These are phyloP conservation scores for Ogataea salicorniae DNA, from an alignment of 805 yeast species.

Conservation along the genomic window DNA sequence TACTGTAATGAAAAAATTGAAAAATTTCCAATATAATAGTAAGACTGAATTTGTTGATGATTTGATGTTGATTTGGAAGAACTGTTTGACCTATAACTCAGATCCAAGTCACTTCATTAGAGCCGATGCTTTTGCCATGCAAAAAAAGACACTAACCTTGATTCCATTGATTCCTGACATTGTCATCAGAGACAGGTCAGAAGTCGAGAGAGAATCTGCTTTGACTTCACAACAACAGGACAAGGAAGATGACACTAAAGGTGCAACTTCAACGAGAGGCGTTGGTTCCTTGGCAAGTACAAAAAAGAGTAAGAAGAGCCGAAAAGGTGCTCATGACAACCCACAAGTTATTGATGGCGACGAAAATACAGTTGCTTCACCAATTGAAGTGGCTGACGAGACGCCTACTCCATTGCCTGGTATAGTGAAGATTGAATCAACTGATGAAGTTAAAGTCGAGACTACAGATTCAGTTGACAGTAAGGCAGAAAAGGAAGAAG, in stretches of 20 bases:
- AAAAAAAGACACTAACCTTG: conserved; percentile 71
- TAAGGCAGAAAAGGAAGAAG: neutral
- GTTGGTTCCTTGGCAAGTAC: conserved; percentile 24
- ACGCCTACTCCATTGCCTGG: neutral
- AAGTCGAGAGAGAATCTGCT: conserved; percentile 63
- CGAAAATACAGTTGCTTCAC: conserved; percentile 1
- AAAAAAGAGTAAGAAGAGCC: conserved; percentile 34
- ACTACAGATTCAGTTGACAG: too few relatives aligned
- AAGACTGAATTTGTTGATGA: conserved; percentile 94
- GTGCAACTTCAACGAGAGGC: conserved; percentile 30
- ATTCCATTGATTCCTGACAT: conserved; percentile 89
- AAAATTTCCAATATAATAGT: conserved; percentile 72
- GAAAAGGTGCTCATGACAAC: conserved; percentile 28
- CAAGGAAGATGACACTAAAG: conserved; percentile 24
- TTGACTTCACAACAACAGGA: conserved; percentile 35
- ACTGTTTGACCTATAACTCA: conserved; percentile 87
- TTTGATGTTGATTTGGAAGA: conserved; percentile 90
- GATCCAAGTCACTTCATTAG: conserved; percentile 91
- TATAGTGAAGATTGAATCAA: too few relatives aligned
- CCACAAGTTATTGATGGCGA: conserved; percentile 1
- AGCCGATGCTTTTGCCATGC: conserved; percentile 94
- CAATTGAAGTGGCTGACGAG: neutral
- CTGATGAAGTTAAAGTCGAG: too few relatives aligned
- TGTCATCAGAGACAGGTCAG: conserved; percentile 63
- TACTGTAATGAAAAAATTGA: conserved; percentile 87